Conservation (phyloP, 1,284 basidiomycete genomes). For the Coniophora puteana region DNA sequence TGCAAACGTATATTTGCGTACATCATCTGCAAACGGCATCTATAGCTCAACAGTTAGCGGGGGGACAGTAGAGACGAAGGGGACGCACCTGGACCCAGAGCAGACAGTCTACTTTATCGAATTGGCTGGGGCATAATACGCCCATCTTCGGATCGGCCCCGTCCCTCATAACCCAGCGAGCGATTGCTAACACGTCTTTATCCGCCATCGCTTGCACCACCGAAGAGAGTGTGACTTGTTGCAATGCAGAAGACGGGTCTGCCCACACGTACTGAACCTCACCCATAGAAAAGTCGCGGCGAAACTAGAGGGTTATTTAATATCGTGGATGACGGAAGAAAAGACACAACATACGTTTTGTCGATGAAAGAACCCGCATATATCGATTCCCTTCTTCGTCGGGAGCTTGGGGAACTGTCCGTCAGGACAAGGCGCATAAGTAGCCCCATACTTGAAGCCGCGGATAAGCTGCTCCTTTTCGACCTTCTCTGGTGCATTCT, state of each 20-base stretch:
- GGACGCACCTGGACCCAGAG: constrained; percentile 73
- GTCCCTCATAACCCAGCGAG: constrained; percentile 75
- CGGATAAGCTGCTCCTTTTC: constrained; percentile 74
- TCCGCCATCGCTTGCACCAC: constrained; percentile 80
- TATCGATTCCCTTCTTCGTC: constrained; percentile 82
- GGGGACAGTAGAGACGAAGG: not conserved
- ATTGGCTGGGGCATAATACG: constrained; percentile 59
- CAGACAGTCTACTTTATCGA: constrained; percentile 72
- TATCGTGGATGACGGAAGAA: not conserved
- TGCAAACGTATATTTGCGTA: constrained; percentile 84
- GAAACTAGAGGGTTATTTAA: constrained; percentile 48
- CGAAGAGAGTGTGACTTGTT: constrained; percentile 84
- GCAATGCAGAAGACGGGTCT: constrained; percentile 59
- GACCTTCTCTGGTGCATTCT: constrained; percentile 43
- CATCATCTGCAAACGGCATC: constrained; percentile 95
- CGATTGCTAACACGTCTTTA: constrained; percentile 68
- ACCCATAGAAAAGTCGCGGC: constrained; percentile 78
- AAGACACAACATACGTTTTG: constrained; percentile 48
- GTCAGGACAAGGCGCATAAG: constrained; percentile 82
- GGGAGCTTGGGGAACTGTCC: constrained; percentile 69
- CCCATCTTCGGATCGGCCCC: constrained; percentile 85
- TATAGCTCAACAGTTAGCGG: constrained; percentile 27
- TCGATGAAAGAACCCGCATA: constrained; percentile 78
- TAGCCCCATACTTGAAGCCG: constrained; percentile 92
- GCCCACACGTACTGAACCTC: constrained; percentile 90